A percentile compares a stretch with the other conserved stretches of the same genome.
Conservation (phyloP, 192 early-diverging fungal species). For the Coemansia sp. region DNA sequence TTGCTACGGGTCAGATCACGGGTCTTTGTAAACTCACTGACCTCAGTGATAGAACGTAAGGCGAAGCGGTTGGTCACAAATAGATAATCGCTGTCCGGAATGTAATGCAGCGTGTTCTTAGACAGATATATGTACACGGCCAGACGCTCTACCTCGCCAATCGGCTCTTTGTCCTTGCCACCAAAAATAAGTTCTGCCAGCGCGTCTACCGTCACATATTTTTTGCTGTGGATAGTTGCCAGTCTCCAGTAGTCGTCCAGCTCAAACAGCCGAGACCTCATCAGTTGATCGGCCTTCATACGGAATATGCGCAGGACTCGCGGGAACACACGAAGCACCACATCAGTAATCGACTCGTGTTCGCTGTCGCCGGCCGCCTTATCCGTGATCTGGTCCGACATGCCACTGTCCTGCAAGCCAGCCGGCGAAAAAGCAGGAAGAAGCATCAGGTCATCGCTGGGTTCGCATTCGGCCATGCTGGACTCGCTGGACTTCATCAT, state of each 20-base stretch:
- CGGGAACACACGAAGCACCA: conserved; percentile 29
- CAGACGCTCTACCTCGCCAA: conserved; percentile 41
- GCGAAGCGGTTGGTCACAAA: conserved; percentile 56
- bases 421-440: background rate
- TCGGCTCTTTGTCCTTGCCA: background rate
- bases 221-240: conserved; percentile 18
- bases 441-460: background rate
- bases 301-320: conserved; percentile 15
- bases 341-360: conserved; percentile 11
- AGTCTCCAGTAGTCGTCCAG: conserved; percentile 35
- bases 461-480: background rate
- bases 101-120: conserved; percentile 55
- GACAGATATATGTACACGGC: conserved; percentile 63
- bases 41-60: conserved; percentile 52
- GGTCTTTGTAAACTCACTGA: conserved; percentile 40
- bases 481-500: background rate
- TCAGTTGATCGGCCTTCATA: conserved; percentile 31
- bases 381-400: background rate
- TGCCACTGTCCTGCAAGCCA: background rate
- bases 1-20: conserved; percentile 57
- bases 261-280: conserved; percentile 35
- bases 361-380: background rate
- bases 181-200: conserved; percentile 46
- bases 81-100: conserved; percentile 51
- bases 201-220: conserved; percentile 31